Evolutionary conservation across 179 eudicot genomes (phyloP).

Genomic region (Spergularia azorica): DNA sequence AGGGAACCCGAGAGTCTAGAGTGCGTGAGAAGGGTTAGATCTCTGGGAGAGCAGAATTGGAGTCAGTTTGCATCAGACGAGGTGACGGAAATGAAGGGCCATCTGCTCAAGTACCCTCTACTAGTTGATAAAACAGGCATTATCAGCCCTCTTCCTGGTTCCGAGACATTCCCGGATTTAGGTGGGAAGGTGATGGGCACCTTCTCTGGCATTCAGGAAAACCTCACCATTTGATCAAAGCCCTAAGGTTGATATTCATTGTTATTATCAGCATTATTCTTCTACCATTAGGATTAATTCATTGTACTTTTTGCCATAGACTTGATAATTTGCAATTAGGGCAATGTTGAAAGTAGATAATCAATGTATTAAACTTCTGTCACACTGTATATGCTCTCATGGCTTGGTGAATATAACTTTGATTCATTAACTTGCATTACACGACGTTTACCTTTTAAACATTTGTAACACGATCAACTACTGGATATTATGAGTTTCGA

Average conservation of each 20-base stretch:
- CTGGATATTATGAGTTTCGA: no score
- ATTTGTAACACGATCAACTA: no score
- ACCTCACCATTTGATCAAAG: slow-evolving; percentile 34
- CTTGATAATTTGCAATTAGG: background rate
- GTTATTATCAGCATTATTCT: background rate
- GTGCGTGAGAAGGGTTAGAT: slow-evolving; percentile 32
- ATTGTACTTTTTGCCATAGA: background rate
- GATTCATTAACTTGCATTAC: no score
- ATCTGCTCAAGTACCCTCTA: slow-evolving; percentile 41
- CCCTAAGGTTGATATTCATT: background rate
- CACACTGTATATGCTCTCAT: no score
- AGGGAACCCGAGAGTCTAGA: slow-evolving; percentile 34
- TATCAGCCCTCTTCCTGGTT: slow-evolving; percentile 38
- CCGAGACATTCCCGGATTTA: slow-evolving; percentile 39
- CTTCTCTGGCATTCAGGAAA: slow-evolving; percentile 36
- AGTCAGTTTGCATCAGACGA: slow-evolving; percentile 37
- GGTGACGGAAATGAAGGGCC: slow-evolving; percentile 36
- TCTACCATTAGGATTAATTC: background rate
- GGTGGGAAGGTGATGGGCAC: slow-evolving; percentile 42
- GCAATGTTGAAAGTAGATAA: background rate
- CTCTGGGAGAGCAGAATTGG: slow-evolving; percentile 37
- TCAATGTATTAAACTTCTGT: no score
- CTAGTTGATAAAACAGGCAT: slow-evolving; percentile 31
- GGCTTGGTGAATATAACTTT: no score
- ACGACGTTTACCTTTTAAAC: no score